These are phyloP conservation scores for Nitzschia putrida DNA, from an alignment of 108 stramenopile species.

Conservation along the genomic window DNA sequence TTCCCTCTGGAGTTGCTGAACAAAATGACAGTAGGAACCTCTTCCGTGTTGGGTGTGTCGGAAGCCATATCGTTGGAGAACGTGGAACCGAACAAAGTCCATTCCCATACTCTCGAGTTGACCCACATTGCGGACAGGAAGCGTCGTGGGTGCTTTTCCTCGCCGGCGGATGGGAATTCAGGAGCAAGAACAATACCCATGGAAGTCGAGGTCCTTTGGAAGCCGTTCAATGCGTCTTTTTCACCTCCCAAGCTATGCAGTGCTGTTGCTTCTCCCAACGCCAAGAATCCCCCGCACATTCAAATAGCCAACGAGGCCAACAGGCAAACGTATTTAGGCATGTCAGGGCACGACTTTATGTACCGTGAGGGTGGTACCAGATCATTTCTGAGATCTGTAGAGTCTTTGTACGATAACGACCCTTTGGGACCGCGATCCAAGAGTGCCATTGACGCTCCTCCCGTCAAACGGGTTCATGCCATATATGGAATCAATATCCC, in stretches of 20 bases:
- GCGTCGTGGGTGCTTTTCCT: background rate
- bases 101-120: background rate
- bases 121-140: background rate
- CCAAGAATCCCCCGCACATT: background rate
- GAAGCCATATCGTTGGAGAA: background rate
- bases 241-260: background rate
- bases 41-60: background rate
- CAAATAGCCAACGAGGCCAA: background rate
- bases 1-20: background rate
- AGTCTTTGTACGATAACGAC: conserved; percentile 27
- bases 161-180: background rate
- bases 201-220: conserved; percentile 1
- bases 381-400: background rate
- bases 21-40: background rate
- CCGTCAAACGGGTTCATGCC: conserved; percentile 52
- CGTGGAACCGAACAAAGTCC: background rate
- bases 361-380: background rate
- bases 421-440: conserved; percentile 19
- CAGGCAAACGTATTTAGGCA: background rate
- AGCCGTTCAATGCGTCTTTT: background rate
- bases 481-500: conserved; percentile 64
- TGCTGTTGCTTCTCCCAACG: background rate
- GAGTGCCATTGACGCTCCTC: conserved; percentile 41
- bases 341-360: conserved; percentile 8
- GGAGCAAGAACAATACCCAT: background rate